Percentiles rank a stretch among this genome's conserved stretches.
phyloP scores from a whole-genome alignment of 2,329 filamentous ascomycete genomes.

The Capronia coronata region DNA sequence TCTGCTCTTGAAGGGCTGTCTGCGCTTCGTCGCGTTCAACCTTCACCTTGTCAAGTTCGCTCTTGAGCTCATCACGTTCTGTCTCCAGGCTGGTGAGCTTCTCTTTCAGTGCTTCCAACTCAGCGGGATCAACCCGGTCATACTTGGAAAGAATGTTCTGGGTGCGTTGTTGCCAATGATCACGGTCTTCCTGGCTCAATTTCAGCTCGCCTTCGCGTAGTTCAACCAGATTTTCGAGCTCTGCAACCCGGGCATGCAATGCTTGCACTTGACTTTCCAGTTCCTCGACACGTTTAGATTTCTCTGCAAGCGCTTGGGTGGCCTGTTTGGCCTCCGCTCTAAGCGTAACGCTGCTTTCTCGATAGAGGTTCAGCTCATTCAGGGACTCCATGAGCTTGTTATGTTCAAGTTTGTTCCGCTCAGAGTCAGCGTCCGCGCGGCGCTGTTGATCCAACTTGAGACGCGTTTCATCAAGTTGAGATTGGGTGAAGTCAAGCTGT shows the following conservation, averaged over 20 bases:
- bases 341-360: conserved; percentile 87
- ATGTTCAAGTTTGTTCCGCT: conserved; percentile 68
- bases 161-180: conserved; percentile 91
- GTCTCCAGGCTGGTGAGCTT: conserved; percentile 60
- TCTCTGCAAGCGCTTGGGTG: conserved; percentile 68
- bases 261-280: conserved; percentile 72
- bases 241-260: conserved; percentile 69
- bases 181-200: conserved; percentile 81
- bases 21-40: conserved; percentile 41
- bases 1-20: conserved; percentile 43
- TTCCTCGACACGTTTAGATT: conserved; percentile 66
- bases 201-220: conserved; percentile 83
- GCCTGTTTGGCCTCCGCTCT: conserved; percentile 78
- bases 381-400: conserved; percentile 90
- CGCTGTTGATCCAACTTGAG: conserved; percentile 89
- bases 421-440: conserved; percentile 64
- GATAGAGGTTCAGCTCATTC: conserved; percentile 90
- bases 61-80: conserved; percentile 60
- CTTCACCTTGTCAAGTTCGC: conserved; percentile 47
- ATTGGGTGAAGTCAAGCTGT: conserved; percentile 78
- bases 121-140: conserved; percentile 86
- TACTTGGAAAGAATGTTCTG: conserved; percentile 96
- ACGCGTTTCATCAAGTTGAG: conserved; percentile 79
- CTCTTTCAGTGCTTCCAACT: conserved; percentile 82
- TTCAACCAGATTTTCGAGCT: conserved; percentile 73